These are phyloP conservation scores for Dioscorea cayenensis DNA, from an alignment of 116 monocot genomes.

Conservation along the genomic window DNA sequence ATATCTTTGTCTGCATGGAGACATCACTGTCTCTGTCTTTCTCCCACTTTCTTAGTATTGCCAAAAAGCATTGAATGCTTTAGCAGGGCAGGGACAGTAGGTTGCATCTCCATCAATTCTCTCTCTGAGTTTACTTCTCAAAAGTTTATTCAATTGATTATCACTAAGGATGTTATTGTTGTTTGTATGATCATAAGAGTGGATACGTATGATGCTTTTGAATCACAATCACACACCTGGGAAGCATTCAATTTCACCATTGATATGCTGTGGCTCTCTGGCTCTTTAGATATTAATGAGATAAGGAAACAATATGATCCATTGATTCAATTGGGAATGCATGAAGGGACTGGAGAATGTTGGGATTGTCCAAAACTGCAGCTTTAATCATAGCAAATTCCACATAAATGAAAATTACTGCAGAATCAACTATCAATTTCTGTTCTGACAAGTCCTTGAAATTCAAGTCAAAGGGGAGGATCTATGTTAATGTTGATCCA, in stretches of 20 bases:
- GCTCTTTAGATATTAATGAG: not conserved
- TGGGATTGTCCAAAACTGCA: not conserved
- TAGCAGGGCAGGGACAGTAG: not conserved
- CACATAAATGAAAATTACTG: not conserved
- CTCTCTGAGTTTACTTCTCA: not conserved
- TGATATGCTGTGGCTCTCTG: not conserved
- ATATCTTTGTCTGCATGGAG: not conserved
- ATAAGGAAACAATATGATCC: not conserved
- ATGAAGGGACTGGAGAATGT: not conserved
- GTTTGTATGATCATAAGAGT: not conserved
- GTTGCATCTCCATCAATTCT: not conserved
- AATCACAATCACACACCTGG: not conserved
- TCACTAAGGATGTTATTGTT: not conserved
- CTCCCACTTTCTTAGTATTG: not conserved
- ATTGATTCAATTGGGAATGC: not conserved
- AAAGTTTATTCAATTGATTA: not conserved
- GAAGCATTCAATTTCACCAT: not conserved
- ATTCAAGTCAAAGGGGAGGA: not conserved
- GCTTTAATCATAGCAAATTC: not conserved
- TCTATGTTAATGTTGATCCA: not conserved
- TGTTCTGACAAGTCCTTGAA: not conserved
- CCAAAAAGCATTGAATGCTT: constrained; percentile 1
- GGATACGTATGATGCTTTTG: not conserved
- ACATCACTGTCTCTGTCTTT: not conserved
- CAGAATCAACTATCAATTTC: not conserved